phyloP scores from a whole-genome alignment of 345 rosid species.

The Zanthoxylum bungeanum region DNA sequence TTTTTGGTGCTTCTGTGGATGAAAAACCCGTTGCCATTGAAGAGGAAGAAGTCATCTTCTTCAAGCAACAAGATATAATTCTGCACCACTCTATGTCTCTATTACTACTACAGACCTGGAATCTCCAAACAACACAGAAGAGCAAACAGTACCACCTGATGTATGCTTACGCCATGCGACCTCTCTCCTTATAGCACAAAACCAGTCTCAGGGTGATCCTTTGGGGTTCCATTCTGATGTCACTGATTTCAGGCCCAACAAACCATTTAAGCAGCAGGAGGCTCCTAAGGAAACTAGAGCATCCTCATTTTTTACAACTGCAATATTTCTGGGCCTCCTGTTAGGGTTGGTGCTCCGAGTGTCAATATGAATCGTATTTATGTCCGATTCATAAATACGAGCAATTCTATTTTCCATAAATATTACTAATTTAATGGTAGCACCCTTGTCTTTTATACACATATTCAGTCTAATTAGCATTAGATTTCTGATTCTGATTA shows the following conservation, averaged over 20 bases:
- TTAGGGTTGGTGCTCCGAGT: too few relatives aligned
- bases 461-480: too few relatives aligned
- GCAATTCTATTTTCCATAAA: too few relatives aligned
- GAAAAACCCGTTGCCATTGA: slow-evolving; percentile 48
- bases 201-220: slow-evolving; percentile 30
- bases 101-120: slow-evolving; percentile 21
- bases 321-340: slow-evolving; percentile 64
- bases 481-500: too few relatives aligned
- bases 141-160: slow-evolving; percentile 41
- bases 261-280: slow-evolving; percentile 40
- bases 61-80: slow-evolving; percentile 79
- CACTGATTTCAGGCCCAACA: slow-evolving; percentile 32
- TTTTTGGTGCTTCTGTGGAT: slow-evolving; percentile 38
- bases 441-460: too few relatives aligned
- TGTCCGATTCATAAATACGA: too few relatives aligned
- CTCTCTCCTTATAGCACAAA: slow-evolving; percentile 59
- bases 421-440: too few relatives aligned
- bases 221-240: slow-evolving; percentile 46
- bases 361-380: too few relatives aligned
- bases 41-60: slow-evolving; percentile 94
- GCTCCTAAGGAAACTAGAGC: slow-evolving; percentile 29
- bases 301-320: slow-evolving; percentile 30
- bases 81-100: slow-evolving; percentile 61
- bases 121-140: slow-evolving; percentile 33
- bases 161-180: slow-evolving; percentile 81